A percentile compares a stretch with the other conserved stretches of the same genome.
Conservation (phyloP, 345 rosid species). For the Turritis glabra region DNA sequence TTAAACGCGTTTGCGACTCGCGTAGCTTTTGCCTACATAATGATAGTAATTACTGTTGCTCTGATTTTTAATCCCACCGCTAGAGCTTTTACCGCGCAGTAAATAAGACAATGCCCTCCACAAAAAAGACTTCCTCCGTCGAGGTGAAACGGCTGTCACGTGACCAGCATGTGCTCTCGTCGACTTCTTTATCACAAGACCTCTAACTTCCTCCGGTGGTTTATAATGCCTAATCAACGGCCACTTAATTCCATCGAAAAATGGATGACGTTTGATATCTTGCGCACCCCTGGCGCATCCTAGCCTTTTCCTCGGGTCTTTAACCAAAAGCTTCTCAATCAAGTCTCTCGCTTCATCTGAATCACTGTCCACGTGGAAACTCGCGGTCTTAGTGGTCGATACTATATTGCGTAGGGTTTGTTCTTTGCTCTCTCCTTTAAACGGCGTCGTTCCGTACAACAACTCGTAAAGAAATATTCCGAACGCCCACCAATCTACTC, state of each 20-base stretch:
- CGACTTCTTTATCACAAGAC: slow-evolving; percentile 45
- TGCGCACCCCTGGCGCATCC: slow-evolving; percentile 78
- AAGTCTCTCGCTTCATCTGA: slow-evolving; percentile 61
- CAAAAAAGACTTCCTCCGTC: slow-evolving; percentile 48
- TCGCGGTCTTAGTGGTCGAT: slow-evolving; percentile 38
- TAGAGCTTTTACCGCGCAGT: slow-evolving; percentile 35
- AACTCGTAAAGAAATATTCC: slow-evolving; percentile 79
- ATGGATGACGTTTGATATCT: slow-evolving; percentile 74
- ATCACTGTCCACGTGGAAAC: slow-evolving; percentile 43
- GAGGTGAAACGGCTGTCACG: slow-evolving; percentile 37
- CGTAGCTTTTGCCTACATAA: slow-evolving; percentile 40
- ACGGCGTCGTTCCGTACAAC: slow-evolving; percentile 75
- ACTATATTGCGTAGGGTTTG: slow-evolving; percentile 75
- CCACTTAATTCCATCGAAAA: slow-evolving; percentile 79
- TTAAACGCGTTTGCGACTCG: slow-evolving; percentile 43
- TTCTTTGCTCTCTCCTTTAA: slow-evolving; percentile 69
- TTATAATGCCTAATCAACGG: slow-evolving; percentile 72
- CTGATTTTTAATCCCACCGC: slow-evolving; percentile 36
- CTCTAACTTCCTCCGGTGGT: slow-evolving; percentile 71
- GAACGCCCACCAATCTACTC: slow-evolving; percentile 98
- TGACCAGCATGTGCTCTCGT: slow-evolving; percentile 45
- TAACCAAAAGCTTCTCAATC: slow-evolving; percentile 71
- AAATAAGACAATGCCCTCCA: slow-evolving; percentile 50
- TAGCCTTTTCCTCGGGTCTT: slow-evolving; percentile 73
- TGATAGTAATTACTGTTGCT: slow-evolving; percentile 48